Evolutionary conservation across 257 asterid genomes (phyloP).

Genomic region (Solanum paucissectum): DNA sequence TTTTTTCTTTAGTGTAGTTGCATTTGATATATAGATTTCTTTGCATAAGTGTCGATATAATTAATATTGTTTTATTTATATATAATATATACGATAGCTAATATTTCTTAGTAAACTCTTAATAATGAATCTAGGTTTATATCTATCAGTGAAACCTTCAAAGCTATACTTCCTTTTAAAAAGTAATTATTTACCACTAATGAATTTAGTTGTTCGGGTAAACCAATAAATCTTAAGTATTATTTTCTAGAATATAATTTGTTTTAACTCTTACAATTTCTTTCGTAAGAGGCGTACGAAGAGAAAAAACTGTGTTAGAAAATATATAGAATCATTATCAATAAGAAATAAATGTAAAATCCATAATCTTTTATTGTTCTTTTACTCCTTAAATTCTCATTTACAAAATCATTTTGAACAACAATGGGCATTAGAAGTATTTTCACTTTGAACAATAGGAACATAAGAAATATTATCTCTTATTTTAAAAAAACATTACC

Average conservation of each 20-base stretch:
- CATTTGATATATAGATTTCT: neutral
- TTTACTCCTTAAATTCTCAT: neutral
- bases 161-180: neutral
- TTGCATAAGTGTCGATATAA: neutral
- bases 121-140: neutral
- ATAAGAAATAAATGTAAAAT: neutral
- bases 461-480: neutral
- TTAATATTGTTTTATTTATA: neutral
- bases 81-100: too few species aligned
- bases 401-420: neutral
- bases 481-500: too few species aligned
- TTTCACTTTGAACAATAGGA: neutral
- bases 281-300: neutral
- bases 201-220: neutral
- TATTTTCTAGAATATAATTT: neutral
- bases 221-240: neutral
- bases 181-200: neutral
- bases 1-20: neutral
- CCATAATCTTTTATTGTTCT: too few species aligned
- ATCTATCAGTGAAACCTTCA: neutral
- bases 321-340: neutral
- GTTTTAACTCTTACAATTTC: neutral
- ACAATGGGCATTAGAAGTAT: neutral
- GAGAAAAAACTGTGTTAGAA: neutral
- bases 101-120: too few species aligned